These are phyloP conservation scores for Backusella psychrophila DNA, from an alignment of 192 early-diverging fungal species.

Conservation along the genomic window DNA sequence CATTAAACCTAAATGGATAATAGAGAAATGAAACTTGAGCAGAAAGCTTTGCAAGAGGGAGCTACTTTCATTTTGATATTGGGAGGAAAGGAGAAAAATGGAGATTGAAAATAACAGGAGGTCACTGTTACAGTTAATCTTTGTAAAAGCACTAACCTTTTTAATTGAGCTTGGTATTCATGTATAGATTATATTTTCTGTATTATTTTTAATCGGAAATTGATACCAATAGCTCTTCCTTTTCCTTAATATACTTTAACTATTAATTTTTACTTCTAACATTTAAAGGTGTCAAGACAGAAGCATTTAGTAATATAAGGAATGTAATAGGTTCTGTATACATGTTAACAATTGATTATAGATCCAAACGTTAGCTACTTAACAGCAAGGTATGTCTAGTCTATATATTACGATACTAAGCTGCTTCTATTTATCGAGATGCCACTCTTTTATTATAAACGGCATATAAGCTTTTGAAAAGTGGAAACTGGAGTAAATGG, in stretches of 20 bases:
- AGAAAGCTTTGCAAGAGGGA: neutral
- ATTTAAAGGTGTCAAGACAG: neutral
- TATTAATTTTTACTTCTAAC: neutral
- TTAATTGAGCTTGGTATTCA: neutral
- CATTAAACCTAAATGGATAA: neutral
- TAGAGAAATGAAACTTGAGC: neutral
- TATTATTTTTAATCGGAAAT: neutral
- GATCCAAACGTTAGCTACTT: no score
- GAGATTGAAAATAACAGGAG: neutral
- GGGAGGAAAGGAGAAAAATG: neutral
- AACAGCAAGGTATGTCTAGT: no score
- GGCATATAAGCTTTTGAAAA: no score
- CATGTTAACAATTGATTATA: no score
- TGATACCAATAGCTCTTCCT: neutral
- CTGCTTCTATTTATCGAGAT: no score
- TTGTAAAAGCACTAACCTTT: neutral
- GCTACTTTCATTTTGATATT: neutral
- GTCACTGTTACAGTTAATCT: neutral
- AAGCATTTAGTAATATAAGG: neutral
- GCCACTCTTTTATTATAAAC: no score
- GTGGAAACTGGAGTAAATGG: no score
- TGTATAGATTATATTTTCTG: neutral
- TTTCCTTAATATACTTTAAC: neutral
- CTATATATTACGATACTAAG: no score
- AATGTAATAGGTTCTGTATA: no score